Percentiles rank a stretch among this genome's conserved stretches.
Evolutionary conservation across 345 rosid species (phyloP).

Genomic region (Brassica juncea): DNA sequence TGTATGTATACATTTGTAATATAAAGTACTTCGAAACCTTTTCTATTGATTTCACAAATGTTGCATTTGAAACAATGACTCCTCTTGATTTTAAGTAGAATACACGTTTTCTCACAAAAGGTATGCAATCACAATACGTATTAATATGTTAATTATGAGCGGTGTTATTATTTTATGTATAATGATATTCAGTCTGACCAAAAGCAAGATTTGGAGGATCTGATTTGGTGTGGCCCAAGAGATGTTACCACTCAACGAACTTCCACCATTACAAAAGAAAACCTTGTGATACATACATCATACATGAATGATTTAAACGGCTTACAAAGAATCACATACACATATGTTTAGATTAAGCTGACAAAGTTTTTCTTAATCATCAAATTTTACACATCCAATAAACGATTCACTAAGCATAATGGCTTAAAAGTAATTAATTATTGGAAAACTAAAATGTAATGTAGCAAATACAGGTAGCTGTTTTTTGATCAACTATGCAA

Average conservation of each 20-base stretch:
- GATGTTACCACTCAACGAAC: constrained; percentile 36
- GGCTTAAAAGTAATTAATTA: not conserved
- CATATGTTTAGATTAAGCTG: not conserved
- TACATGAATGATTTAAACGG: not conserved
- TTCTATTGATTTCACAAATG: not conserved
- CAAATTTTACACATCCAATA: not conserved
- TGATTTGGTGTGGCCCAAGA: constrained; percentile 41
- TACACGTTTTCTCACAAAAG: not conserved
- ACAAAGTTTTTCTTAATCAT: not conserved
- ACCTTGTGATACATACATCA: constrained; percentile 12
- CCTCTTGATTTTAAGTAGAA: not conserved
- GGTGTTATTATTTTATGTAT: not conserved
- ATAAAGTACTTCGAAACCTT: not conserved
- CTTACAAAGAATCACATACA: not conserved
- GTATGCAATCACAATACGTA: not conserved
- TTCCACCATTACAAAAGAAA: constrained; percentile 19
- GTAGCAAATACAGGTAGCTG: not conserved
- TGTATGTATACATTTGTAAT: not conserved
- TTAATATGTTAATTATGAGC: not conserved
- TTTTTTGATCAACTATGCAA: not conserved
- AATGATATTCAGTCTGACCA: constrained; percentile 29
- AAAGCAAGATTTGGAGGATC: constrained; percentile 44
- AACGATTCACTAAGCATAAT: not conserved
- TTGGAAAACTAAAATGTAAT: not conserved
- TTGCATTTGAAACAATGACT: not conserved